Conservation (phyloP, 2,329 filamentous ascomycete genomes). For the Beauveria sp. region DNA sequence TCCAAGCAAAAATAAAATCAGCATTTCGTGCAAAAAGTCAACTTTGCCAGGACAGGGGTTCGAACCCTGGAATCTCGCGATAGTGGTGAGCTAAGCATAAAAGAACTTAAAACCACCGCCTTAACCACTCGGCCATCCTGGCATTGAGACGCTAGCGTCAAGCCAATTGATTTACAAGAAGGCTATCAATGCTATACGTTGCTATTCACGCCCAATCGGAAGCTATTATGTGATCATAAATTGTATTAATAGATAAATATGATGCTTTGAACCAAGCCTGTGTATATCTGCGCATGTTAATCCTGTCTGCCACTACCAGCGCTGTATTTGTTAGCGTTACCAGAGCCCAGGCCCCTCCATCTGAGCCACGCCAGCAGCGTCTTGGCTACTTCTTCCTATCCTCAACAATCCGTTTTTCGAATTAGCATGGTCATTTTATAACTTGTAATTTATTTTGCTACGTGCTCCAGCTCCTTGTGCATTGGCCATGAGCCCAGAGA, state of each 20-base stretch:
- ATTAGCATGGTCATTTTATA: no score
- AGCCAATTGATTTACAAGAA: not conserved
- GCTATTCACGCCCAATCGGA: no score
- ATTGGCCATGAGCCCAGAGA: not conserved
- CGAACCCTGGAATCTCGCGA: slow-evolving; percentile 20
- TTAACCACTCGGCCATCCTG: slow-evolving; percentile 22
- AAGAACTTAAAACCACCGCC: slow-evolving; percentile 18
- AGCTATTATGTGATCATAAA: not conserved
- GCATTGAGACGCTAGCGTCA: slow-evolving; percentile 11
- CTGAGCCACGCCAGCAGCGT: no score
- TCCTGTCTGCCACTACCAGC: no score
- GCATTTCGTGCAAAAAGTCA: not conserved
- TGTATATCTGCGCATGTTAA: no score
- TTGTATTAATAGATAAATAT: no score
- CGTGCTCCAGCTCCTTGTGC: not conserved
- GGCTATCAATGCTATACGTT: not conserved
- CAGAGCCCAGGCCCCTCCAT: no score
- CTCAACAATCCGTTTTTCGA: no score
- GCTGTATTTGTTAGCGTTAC: no score
- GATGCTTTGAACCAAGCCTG: no score
- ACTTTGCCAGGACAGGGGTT: slow-evolving; percentile 19
- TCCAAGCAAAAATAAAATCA: not conserved
- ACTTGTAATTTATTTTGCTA: not conserved
- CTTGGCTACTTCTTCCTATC: not conserved
- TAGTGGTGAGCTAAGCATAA: slow-evolving; percentile 16